Conservation (phyloP, 2,329 filamentous ascomycete species). For the Trichoderma breve region DNA sequence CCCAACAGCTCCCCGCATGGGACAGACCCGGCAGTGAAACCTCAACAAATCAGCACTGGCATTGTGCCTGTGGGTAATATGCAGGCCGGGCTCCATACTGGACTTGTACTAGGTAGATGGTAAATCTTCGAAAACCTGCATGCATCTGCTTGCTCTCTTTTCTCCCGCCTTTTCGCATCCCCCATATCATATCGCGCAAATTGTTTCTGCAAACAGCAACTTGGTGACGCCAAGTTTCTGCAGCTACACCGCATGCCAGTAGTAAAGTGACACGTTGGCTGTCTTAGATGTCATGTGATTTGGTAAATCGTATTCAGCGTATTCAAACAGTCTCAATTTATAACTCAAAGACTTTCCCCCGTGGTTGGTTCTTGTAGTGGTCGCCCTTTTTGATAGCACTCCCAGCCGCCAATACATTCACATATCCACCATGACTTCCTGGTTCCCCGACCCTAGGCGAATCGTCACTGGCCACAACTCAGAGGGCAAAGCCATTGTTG, state of each 20-base stretch:
- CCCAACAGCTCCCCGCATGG: background rate
- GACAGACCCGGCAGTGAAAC: background rate
- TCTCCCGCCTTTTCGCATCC: background rate
- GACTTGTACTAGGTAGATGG: background rate
- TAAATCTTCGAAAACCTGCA: background rate
- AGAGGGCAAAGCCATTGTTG: conserved; percentile 20
- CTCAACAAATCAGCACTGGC: background rate
- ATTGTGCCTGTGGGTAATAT: background rate
- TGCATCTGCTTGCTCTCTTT: background rate
- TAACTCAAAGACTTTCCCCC: background rate
- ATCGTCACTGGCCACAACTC: conserved; percentile 26
- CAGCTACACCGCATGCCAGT: background rate
- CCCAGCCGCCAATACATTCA: background rate
- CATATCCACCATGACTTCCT: conserved; percentile 4
- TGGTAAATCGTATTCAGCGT: background rate
- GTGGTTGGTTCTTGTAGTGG: background rate
- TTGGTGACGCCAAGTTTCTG: background rate
- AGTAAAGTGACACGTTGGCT: background rate
- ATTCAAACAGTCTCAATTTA: background rate
- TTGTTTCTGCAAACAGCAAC: background rate
- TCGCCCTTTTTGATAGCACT: background rate
- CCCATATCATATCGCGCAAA: background rate
- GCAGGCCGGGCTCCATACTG: background rate
- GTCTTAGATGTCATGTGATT: conserved; percentile 15
- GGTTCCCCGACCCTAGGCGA: conserved; percentile 21